These are phyloP conservation scores for Ophiostoma ulmi DNA, from an alignment of 2,329 filamentous ascomycete genomes.

Conservation along the genomic window DNA sequence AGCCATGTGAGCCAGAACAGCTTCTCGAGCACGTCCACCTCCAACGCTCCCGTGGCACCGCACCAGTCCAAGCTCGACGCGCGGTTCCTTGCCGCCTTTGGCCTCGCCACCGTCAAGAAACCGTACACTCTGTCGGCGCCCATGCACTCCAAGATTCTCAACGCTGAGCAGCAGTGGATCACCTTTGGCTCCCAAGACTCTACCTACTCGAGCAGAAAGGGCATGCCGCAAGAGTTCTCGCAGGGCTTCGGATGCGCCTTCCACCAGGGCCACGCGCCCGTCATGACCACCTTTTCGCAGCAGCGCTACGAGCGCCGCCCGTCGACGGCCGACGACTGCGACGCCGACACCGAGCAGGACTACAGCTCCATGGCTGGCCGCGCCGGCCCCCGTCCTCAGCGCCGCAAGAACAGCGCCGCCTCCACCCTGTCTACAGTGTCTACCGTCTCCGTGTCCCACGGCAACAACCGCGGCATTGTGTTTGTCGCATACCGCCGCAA, in stretches of 20 bases:
- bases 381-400: background rate
- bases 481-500: constrained; percentile 53
- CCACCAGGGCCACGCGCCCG: constrained; percentile 38
- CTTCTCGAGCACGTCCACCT: background rate
- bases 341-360: constrained; percentile 30
- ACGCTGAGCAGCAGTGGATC: constrained; percentile 47
- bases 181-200: constrained; percentile 46
- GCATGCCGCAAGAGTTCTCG: constrained; percentile 38
- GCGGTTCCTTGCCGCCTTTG: constrained; percentile 52
- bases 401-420: constrained; percentile 11
- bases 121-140: constrained; percentile 49
- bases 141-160: constrained; percentile 48
- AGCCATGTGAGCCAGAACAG: background rate
- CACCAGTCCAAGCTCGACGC: constrained; percentile 33
- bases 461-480: constrained; percentile 49
- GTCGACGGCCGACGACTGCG: constrained; percentile 26
- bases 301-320: constrained; percentile 23
- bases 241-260: constrained; percentile 52
- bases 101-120: constrained; percentile 45
- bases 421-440: background rate
- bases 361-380: background rate
- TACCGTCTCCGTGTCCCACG: background rate
- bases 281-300: constrained; percentile 14
- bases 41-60: constrained; percentile 12
- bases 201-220: constrained; percentile 24